Percentiles rank a stretch among this genome's conserved stretches.
phyloP scores from a whole-genome alignment of 2,329 filamentous ascomycete genomes.

The Cryoendolithus antarcticus region DNA sequence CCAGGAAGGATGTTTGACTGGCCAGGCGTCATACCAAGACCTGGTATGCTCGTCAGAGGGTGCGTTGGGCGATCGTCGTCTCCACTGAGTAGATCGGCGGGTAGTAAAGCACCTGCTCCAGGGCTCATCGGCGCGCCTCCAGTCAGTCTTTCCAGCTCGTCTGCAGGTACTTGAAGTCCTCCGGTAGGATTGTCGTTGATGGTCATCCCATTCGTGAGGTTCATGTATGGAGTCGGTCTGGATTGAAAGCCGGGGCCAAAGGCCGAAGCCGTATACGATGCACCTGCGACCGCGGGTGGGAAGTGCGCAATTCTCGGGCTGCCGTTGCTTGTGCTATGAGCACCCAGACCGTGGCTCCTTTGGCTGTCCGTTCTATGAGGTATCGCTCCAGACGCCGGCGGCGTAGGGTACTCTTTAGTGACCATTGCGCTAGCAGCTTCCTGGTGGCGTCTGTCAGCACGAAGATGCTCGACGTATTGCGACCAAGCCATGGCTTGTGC shows the following conservation, averaged over 20 bases:
- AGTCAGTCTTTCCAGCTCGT: conserved; percentile 48
- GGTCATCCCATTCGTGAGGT: conserved; percentile 51
- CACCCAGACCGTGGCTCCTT: conserved; percentile 26
- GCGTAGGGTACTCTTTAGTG: conserved; percentile 13
- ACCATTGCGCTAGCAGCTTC: conserved; percentile 14
- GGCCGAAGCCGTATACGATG: conserved; percentile 1
- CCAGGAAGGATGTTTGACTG: conserved; percentile 27
- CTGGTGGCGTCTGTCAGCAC: conserved; percentile 19
- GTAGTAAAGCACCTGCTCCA: conserved; percentile 60
- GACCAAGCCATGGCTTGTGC: conserved; percentile 33
- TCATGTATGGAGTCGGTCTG: conserved; percentile 35
- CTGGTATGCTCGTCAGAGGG: conserved; percentile 15
- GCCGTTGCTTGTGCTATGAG: conserved; percentile 19
- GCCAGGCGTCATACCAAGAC: conserved; percentile 25
- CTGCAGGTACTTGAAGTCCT: conserved; percentile 43
- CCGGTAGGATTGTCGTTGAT: conserved; percentile 30
- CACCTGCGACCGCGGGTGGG: conserved; percentile 5
- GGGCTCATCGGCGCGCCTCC: conserved; percentile 63
- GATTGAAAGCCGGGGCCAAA: conserved; percentile 4
- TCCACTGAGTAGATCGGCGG: conserved; percentile 45
- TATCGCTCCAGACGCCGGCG: conserved; percentile 7
- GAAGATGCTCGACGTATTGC: conserved; percentile 16
- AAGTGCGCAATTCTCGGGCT: conserved; percentile 17
- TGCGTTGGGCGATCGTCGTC: conserved; percentile 16
- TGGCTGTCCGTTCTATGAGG: conserved; percentile 27